Evolutionary conservation across 352 stramenopile genomes (phyloP), one percentile per base, ranked within the genome.

Genomic region (Phytophthora pisi): DNA sequence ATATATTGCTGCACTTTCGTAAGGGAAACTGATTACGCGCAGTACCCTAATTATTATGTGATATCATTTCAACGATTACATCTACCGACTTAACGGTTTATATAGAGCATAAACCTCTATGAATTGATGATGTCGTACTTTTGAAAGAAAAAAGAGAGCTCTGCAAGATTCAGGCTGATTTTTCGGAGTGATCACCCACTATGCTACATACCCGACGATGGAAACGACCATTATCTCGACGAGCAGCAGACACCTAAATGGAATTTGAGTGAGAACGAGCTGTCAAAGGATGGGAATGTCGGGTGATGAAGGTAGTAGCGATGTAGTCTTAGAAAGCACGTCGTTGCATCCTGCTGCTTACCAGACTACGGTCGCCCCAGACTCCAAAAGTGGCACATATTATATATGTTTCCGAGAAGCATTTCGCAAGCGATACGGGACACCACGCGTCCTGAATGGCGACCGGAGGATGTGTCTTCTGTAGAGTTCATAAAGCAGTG

Each of bases 41-140:
- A 11, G 11, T 4, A 11, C 9, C 2, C 36, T 7, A 51, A n/a
- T 0, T 60, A 42, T 38, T 4, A 50, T 4, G 15, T 40, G 20
- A 38, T 50, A 5, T 60, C 36, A 4, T 18, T 24, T 28, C 46
- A 31, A 63, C 15, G 56, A 63, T 31, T 63, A 56, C 30, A 30
- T 63, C 13, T 63, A 30, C 10, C 56, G 45, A 7, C 26, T 30
- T 9, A 9, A 24, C 5, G 24, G 3, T 0, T 11, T 50, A 6
- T 3, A n/a, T n/a, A n/a, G 5, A 26, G 9, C 1, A 11, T 31
- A 11, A 53, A 24, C 18, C 2, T 56, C 2, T 56, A 63, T 26
- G 56, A 63, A 8, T 63, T 54, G 8, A 10, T 18, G 26, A 62
- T 62, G 55, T 6, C 5, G 11, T 55, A 31, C 13, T 47, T 63